phyloP scores from a whole-genome alignment of 768 basidiomycete species.

The Tulasnella sp. region DNA sequence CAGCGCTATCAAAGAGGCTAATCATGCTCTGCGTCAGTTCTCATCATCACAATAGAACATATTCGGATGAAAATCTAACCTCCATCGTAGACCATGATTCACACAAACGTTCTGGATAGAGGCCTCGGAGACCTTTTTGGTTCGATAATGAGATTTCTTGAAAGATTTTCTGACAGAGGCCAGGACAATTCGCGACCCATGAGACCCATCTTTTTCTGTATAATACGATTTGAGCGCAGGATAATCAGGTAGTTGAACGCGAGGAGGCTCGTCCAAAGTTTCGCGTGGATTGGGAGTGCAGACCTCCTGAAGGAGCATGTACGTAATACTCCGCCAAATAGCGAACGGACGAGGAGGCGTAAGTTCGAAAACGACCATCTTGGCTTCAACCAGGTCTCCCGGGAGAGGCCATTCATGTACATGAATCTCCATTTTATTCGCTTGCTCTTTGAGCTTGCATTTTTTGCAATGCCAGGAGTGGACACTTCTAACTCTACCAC shows the following conservation, averaged over 20 bases:
- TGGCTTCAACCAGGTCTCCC: slow-evolving; percentile 15
- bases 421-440: slow-evolving; percentile 22
- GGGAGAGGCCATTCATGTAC: slow-evolving; percentile 41
- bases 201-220: background rate
- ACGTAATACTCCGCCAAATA: slow-evolving; percentile 3
- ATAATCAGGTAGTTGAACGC: background rate
- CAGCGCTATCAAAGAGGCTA: slow-evolving; percentile 24
- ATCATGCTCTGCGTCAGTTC: no score
- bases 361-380: slow-evolving; percentile 16
- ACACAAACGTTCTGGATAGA: background rate
- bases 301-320: slow-evolving; percentile 1
- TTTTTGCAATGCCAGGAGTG: slow-evolving; percentile 20
- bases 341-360: background rate
- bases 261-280: background rate
- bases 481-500: background rate
- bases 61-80: no score
- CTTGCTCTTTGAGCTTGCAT: slow-evolving; percentile 22
- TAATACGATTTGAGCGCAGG: background rate
- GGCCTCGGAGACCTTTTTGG: background rate
- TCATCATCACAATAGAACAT: no score
- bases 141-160: background rate
- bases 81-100: no score
- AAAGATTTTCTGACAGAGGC: slow-evolving; percentile 4
- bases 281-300: no score
- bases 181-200: background rate